Conservation (phyloP, 345 rosid genomes). For the Excoecaria cochinchinensis region DNA sequence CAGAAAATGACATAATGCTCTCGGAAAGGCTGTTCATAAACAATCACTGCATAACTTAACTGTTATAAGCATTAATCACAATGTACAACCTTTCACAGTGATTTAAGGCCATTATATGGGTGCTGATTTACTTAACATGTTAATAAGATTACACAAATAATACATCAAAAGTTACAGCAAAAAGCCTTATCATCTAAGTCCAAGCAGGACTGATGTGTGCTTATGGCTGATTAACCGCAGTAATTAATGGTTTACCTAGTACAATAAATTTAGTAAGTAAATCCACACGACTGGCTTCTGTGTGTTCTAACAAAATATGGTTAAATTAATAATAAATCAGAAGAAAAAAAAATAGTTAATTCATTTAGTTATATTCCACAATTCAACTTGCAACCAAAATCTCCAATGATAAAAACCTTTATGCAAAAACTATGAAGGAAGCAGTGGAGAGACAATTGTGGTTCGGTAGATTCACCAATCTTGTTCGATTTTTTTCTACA, state of each 20-base stretch:
- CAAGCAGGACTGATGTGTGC: neutral
- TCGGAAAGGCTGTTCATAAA: neutral
- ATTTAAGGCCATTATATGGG: neutral
- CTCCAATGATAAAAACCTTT: neutral
- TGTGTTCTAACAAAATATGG: neutral
- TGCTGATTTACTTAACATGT: neutral
- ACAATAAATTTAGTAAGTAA: neutral
- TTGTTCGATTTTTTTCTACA: neutral
- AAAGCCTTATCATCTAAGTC: neutral
- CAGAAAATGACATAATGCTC: neutral
- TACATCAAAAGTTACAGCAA: neutral
- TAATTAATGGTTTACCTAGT: neutral
- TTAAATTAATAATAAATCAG: neutral
- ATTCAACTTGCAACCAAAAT: neutral
- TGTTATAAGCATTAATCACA: neutral
- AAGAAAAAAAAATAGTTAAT: neutral
- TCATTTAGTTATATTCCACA: neutral
- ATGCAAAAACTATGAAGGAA: neutral
- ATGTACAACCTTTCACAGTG: neutral
- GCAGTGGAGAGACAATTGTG: neutral
- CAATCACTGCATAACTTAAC: neutral
- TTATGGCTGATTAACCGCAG: neutral
- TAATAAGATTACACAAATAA: neutral
- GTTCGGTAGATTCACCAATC: neutral
- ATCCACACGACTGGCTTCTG: neutral